Conservation (phyloP, 2,329 filamentous ascomycete genomes). For the Colletotrichum simmondsii region DNA sequence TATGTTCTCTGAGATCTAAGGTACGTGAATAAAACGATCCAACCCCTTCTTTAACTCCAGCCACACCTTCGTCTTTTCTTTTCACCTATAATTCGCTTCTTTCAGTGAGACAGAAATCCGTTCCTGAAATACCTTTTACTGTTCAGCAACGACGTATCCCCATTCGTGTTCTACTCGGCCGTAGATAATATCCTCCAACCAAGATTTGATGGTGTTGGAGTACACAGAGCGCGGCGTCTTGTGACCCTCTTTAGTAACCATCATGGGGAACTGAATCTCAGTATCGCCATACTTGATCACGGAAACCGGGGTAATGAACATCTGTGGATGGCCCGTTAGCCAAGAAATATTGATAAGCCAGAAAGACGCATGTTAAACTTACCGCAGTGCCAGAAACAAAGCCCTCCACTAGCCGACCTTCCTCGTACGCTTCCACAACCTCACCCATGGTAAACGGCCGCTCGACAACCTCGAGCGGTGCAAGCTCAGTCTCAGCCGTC, state of each 20-base stretch:
- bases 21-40: too few species aligned
- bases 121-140: constrained; percentile 37
- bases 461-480: constrained; percentile 71
- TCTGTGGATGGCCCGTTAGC: constrained; percentile 54
- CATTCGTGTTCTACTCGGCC: constrained; percentile 75
- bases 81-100: background rate
- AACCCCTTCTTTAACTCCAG: too few species aligned
- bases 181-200: constrained; percentile 80
- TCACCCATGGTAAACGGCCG: constrained; percentile 84
- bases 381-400: constrained; percentile 90
- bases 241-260: constrained; percentile 53
- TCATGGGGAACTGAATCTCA: constrained; percentile 70
- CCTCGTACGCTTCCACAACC: constrained; percentile 75
- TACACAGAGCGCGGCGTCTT: constrained; percentile 46
- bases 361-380: constrained; percentile 48
- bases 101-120: too few species aligned
- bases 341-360: background rate
- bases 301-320: constrained; percentile 76
- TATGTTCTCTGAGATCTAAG: too few species aligned
- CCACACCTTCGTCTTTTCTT: background rate
- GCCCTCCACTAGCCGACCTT: constrained; percentile 83
- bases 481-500: constrained; percentile 49
- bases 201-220: constrained; percentile 71
- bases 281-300: constrained; percentile 73
- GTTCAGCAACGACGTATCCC: constrained; percentile 74